Evolutionary conservation across 495 filamentous ascomycete genomes (phyloP).

Genomic region (Aspergillus bridgeri): DNA sequence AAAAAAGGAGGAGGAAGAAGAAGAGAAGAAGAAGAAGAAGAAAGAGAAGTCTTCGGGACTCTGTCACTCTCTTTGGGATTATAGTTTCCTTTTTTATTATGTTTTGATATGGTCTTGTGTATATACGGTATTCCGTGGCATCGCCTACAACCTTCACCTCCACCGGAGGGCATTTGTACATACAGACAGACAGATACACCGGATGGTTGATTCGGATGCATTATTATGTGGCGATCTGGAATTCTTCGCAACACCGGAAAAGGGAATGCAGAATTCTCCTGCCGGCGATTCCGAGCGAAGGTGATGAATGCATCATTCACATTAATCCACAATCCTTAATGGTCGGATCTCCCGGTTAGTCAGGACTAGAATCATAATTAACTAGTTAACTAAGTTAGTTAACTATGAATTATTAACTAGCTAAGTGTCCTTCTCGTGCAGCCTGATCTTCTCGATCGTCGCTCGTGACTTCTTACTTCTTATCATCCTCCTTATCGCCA

Average conservation of each 20-base stretch:
- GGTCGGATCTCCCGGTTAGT: not conserved
- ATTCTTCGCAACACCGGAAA: no score
- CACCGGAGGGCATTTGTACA: not conserved
- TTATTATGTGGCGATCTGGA: no score
- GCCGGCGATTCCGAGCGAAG: not conserved
- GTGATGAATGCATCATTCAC: not conserved
- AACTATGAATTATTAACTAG: not conserved
- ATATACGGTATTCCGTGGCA: not conserved
- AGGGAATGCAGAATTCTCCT: no score
- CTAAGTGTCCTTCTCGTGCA: not conserved
- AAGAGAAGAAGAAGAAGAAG: not conserved
- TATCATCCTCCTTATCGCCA: not conserved
- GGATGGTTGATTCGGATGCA: no score
- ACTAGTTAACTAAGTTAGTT: not conserved
- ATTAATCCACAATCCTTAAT: not conserved
- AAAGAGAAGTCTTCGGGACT: not conserved
- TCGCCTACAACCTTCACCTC: not conserved
- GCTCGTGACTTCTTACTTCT: not conserved
- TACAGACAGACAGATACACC: not conserved
- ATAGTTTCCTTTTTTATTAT: not conserved
- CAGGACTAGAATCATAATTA: not conserved
- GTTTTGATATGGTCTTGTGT: not conserved
- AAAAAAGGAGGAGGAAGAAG: not conserved
- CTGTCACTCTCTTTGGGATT: not conserved
- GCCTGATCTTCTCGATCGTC: not conserved